Base-by-base conservation (phyloP, 2,329 filamentous ascomycete genomes). In the Verticillium albo-atrum region DNA sequence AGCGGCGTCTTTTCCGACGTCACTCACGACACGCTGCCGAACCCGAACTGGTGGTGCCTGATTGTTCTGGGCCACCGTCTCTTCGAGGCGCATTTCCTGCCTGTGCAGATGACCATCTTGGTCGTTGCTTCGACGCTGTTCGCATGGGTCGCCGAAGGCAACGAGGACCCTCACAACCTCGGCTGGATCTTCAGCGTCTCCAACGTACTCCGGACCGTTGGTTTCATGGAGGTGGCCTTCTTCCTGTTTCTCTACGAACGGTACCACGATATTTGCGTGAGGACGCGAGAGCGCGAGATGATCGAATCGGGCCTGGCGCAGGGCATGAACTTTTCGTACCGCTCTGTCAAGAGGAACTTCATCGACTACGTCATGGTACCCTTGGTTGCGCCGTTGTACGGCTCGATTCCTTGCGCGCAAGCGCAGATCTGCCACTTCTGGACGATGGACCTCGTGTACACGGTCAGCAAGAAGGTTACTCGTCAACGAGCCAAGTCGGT, bases 31-130 rank as follows among this genome's bases (percentile, higher is more conserved):
- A 81, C 75, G 0, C 70, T 85, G 12, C 74, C 79, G 59, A 75
- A 75, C 37, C 82, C 81, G 23, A 74, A 85, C 68, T 87, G 79
- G 77, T 77, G 77, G 68, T 83, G 80, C 63, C 77, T 86, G 53
- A 71, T 85, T 63, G 80, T 83, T 57, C 78, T 90, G 32, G 80
- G 82, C 68, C 86, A 89, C 68, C 83, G 89, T 20, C 75, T 91
- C n/a, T 91, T 89, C 66, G 88, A 91, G 70, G 88, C 88, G 0
- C 88, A 91, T 70, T 90, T 90, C 69, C 75, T 91, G 26, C 87
- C 88, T 0, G 80, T 86, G 17, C 88, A 91, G 66, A 85, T 86
- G 75, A 84, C 82, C 6, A 83, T 89, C 53, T 76, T 89, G 28
- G 78, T 90, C 27, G 66, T 89, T 51, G 79, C 85, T 2, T 88